A percentile compares a stretch with the other conserved stretches of the same genome.
These are phyloP conservation scores for Rhodosporidiobolus odoratus DNA, from an alignment of 768 basidiomycete species.

Conservation along the genomic window DNA sequence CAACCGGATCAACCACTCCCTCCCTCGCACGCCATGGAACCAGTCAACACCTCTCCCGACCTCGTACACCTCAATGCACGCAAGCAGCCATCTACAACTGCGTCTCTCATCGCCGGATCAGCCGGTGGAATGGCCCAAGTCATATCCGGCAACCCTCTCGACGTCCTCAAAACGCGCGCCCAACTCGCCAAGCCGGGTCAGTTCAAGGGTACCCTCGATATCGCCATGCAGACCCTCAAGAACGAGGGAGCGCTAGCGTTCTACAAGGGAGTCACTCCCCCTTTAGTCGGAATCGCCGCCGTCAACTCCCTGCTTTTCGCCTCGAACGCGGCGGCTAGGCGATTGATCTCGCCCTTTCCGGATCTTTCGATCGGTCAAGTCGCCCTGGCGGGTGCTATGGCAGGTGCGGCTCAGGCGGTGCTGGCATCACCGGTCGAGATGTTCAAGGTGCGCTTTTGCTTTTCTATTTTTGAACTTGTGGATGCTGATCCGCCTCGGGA, in stretches of 20 bases:
- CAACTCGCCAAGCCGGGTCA: conserved; percentile 49
- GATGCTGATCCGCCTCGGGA: neutral
- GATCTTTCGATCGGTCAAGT: conserved; percentile 72
- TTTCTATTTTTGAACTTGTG: conserved; percentile 40
- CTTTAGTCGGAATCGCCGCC: conserved; percentile 84
- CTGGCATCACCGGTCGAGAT: conserved; percentile 92
- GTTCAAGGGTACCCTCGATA: conserved; percentile 88
- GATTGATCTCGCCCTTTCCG: conserved; percentile 81
- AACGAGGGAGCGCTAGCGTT: conserved; percentile 87
- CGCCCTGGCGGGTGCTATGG: conserved; percentile 81
- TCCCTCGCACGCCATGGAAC: no score
- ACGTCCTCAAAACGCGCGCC: conserved; percentile 46
- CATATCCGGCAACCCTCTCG: conserved; percentile 80
- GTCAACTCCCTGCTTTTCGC: conserved; percentile 95
- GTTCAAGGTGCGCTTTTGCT: conserved; percentile 75
- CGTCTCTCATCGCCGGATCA: conserved; percentile 69
- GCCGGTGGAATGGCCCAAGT: conserved; percentile 91
- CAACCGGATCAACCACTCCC: no score
- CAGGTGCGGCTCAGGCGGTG: conserved; percentile 82
- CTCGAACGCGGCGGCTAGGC: conserved; percentile 73
- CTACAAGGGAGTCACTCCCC: conserved; percentile 94
- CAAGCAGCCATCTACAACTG: neutral
- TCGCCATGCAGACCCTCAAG: conserved; percentile 68
- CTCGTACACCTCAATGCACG: neutral
- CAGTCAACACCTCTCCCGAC: neutral